These are phyloP conservation scores for Bondarzewia mesenterica DNA, from an alignment of 1,284 basidiomycete genomes.

Conservation along the genomic window DNA sequence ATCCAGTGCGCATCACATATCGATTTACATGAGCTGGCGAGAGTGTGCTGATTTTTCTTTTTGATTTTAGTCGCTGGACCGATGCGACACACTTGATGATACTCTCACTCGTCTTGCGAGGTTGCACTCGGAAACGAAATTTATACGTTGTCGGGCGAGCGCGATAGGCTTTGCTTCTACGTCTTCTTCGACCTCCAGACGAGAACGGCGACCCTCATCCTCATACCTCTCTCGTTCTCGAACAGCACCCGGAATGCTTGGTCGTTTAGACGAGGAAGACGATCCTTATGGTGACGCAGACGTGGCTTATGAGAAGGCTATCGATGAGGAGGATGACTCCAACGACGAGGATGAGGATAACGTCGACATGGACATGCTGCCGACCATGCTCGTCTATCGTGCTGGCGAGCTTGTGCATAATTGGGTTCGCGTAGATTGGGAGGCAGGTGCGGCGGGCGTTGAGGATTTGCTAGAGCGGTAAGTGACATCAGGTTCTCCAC, in stretches of 20 bases:
- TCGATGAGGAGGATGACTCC: slow-evolving; percentile 21
- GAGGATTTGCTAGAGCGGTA: slow-evolving; percentile 62
- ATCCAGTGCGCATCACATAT: slow-evolving; percentile 49
- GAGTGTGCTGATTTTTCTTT: neutral
- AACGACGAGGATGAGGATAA: slow-evolving; percentile 41
- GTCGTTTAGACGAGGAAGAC: slow-evolving; percentile 32
- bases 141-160: slow-evolving; percentile 67
- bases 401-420: slow-evolving; percentile 76
- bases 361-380: slow-evolving; percentile 75
- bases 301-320: slow-evolving; percentile 13
- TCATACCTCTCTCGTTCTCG: slow-evolving; percentile 8
- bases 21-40: neutral
- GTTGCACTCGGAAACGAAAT: slow-evolving; percentile 65
- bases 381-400: slow-evolving; percentile 77
- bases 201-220: slow-evolving; percentile 16
- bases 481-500: slow-evolving; percentile 11
- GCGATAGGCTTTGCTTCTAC: slow-evolving; percentile 68
- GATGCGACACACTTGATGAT: slow-evolving; percentile 67
- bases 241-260: slow-evolving; percentile 2
- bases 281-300: slow-evolving; percentile 32
- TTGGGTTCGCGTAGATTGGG: slow-evolving; percentile 83
- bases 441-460: slow-evolving; percentile 57
- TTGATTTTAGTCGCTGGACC: slow-evolving; percentile 50
- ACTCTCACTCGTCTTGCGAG: slow-evolving; percentile 64
- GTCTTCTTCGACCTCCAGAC: slow-evolving; percentile 15